Percentiles rank a stretch among this genome's conserved stretches.
Conservation (phyloP, 2,329 filamentous ascomycete genomes). For the Penicillium sclerotiorum region DNA sequence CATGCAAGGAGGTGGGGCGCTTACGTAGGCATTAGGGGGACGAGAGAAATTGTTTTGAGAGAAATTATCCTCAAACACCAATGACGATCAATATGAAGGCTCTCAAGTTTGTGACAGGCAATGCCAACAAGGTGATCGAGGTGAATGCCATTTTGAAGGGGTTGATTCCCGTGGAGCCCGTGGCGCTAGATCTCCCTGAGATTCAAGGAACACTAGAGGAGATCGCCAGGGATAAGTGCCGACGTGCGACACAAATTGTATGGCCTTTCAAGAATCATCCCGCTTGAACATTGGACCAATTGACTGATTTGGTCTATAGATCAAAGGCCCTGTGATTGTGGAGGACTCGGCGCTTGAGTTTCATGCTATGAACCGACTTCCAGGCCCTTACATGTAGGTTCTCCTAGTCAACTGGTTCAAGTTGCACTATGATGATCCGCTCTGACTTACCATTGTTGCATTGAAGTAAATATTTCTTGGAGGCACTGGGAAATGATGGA, state of each 20-base stretch:
- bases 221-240: slow-evolving; percentile 79
- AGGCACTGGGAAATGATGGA: slow-evolving; percentile 72
- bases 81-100: slow-evolving; percentile 12
- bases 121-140: slow-evolving; percentile 83
- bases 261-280: neutral
- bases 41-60: too few species aligned
- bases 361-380: slow-evolving; percentile 76
- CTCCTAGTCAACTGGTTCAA: neutral
- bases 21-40: neutral
- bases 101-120: slow-evolving; percentile 76
- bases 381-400: slow-evolving; percentile 80
- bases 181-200: slow-evolving; percentile 75
- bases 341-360: slow-evolving; percentile 91
- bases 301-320: slow-evolving; percentile 46
- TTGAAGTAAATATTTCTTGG: slow-evolving; percentile 82
- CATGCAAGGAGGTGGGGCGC: too few species aligned
- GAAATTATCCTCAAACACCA: too few species aligned
- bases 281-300: neutral
- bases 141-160: slow-evolving; percentile 77
- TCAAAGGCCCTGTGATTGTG: slow-evolving; percentile 78
- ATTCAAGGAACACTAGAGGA: slow-evolving; percentile 85
- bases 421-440: too few species aligned
- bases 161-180: slow-evolving; percentile 66
- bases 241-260: slow-evolving; percentile 63
- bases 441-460: slow-evolving; percentile 12